A percentile compares a stretch with the other conserved stretches of the same genome.
These are phyloP conservation scores for Ophioceras dolichostomum DNA, from an alignment of 2,329 filamentous ascomycete species.

Conservation along the genomic window DNA sequence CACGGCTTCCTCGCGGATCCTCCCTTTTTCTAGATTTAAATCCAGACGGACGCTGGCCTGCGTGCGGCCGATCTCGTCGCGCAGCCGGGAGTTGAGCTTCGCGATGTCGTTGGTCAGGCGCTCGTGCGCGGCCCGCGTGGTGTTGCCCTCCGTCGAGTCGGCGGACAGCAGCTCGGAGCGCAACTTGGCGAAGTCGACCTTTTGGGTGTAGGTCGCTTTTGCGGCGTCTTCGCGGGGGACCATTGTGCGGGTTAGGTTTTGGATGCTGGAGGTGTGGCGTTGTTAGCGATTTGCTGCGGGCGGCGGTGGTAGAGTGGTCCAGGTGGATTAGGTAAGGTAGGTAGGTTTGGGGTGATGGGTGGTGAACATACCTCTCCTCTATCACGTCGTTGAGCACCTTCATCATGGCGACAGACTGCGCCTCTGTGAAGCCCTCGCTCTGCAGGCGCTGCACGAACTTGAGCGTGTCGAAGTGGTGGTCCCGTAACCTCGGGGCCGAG, in stretches of 20 bases:
- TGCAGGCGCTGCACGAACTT: constrained; percentile 90
- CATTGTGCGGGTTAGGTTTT: constrained; percentile 96
- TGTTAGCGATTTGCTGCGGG: constrained; percentile 1
- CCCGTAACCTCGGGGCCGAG: constrained; percentile 47
- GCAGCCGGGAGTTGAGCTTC: constrained; percentile 77
- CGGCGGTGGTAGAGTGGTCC: not conserved
- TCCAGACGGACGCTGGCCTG: constrained; percentile 88
- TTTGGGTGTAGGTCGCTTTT: constrained; percentile 70
- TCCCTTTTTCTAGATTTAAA: constrained; percentile 90
- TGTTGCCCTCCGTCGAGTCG: constrained; percentile 80
- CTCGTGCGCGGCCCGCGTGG: constrained; percentile 84
- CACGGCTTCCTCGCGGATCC: constrained; percentile 92
- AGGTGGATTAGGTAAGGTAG: not conserved
- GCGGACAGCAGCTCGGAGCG: constrained; percentile 86
- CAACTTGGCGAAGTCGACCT: constrained; percentile 96
- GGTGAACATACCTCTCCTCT: constrained; percentile 59
- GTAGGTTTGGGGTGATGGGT: not conserved
- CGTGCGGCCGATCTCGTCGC: constrained; percentile 89
- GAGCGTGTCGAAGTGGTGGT: constrained; percentile 96
- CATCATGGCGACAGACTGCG: constrained; percentile 98
- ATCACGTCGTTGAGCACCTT: constrained; percentile 93
- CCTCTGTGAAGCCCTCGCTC: constrained; percentile 87
- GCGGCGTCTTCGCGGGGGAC: constrained; percentile 88
- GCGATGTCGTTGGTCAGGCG: constrained; percentile 87
- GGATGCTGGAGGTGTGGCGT: constrained; percentile 47